These are phyloP conservation scores for Usnea hakonensis DNA, from an alignment of 495 filamentous ascomycete genomes.

Conservation along the genomic window DNA sequence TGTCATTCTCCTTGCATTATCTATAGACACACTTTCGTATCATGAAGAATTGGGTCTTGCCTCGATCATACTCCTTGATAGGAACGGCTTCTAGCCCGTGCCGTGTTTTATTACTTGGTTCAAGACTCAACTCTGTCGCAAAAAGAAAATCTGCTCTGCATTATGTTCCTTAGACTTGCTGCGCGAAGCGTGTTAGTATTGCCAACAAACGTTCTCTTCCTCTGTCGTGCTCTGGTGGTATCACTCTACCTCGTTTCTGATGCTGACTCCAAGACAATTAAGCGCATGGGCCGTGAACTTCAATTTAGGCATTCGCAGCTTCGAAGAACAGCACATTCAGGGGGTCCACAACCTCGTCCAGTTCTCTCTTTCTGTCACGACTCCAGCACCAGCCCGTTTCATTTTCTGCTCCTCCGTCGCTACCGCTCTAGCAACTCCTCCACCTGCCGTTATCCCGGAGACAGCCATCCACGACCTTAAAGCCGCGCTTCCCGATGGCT, in stretches of 20 bases:
- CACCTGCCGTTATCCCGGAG: slow-evolving; percentile 35
- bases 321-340: slow-evolving; percentile 32
- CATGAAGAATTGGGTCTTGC: neutral
- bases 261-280: neutral
- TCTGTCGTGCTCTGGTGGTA: neutral
- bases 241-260: neutral
- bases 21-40: neutral
- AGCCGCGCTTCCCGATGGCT: slow-evolving; percentile 44
- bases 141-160: neutral
- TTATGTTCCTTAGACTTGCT: neutral
- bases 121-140: neutral
- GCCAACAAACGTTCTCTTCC: neutral
- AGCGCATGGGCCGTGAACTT: slow-evolving; percentile 19
- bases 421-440: slow-evolving; percentile 9
- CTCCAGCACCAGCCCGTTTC: slow-evolving; percentile 37
- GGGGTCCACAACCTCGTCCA: slow-evolving; percentile 48
- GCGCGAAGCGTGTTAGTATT: neutral
- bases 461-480: slow-evolving; percentile 32
- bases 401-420: slow-evolving; percentile 51
- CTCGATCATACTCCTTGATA: neutral
- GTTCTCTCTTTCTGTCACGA: slow-evolving; percentile 41
- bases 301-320: slow-evolving; percentile 25
- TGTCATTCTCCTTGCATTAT: neutral
- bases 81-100: neutral
- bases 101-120: neutral